These are phyloP conservation scores for Komagataella mondaviorum DNA, from an alignment of 805 yeast genomes.

Conservation along the genomic window DNA sequence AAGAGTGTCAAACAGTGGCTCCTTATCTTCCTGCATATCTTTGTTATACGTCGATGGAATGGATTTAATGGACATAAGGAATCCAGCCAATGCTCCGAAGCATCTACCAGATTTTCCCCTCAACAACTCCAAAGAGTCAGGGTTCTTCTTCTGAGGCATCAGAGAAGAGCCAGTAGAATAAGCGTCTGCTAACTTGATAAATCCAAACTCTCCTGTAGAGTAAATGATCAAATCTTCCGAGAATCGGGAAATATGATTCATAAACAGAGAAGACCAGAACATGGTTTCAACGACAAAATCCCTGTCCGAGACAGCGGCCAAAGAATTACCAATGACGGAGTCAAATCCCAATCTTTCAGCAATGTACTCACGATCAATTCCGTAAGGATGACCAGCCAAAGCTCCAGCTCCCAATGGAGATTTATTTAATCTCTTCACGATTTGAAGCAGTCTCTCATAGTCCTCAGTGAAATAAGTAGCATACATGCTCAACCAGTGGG, in stretches of 20 bases:
- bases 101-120: slow-evolving; percentile 97
- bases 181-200: slow-evolving; percentile 87
- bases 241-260: slow-evolving; percentile 91
- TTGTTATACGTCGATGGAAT: slow-evolving; percentile 96
- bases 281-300: slow-evolving; percentile 92
- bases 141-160: slow-evolving; percentile 99
- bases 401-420: slow-evolving; percentile 97
- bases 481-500: slow-evolving; percentile 91
- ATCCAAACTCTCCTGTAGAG: slow-evolving; percentile 96
- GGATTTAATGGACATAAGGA: slow-evolving; percentile 92
- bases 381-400: slow-evolving; percentile 97
- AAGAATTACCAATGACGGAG: slow-evolving; percentile 86
- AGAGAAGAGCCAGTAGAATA: slow-evolving; percentile 96
- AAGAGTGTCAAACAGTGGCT: slow-evolving; percentile 89
- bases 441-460: slow-evolving; percentile 69
- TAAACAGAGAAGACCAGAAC: slow-evolving; percentile 90
- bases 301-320: slow-evolving; percentile 95
- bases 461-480: slow-evolving; percentile 93
- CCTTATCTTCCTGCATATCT: slow-evolving; percentile 98
- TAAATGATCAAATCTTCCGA: slow-evolving; percentile 92
- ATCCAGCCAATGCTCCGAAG: slow-evolving; percentile 89
- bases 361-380: slow-evolving; percentile 88
- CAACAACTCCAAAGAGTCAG: slow-evolving; percentile 87
- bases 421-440: slow-evolving; percentile 69
- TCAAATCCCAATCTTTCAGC: slow-evolving; percentile 71